Base-by-base conservation (phyloP, 106 monocot genomes). In the Amphibolis antarctica region DNA sequence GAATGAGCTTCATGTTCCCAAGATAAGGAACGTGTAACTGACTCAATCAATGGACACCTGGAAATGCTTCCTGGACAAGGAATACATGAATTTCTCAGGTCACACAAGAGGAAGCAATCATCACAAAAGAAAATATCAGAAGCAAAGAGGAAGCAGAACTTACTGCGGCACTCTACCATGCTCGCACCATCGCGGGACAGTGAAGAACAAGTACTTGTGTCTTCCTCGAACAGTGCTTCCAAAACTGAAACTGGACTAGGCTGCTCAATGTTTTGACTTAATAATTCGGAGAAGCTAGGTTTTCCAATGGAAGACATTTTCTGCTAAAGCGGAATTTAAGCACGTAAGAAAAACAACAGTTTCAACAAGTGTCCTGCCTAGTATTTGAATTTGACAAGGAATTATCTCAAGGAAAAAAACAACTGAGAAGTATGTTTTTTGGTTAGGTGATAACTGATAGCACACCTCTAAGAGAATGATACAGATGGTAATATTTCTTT, bases 191-290 rank as follows among this genome's bases (percentile, higher is more conserved):
- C 67, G 31, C 21, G 63, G 18, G 55, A 62, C 12, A 24, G 72
- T 28, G 72, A 60, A 43, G 54, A 66, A 10, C 60, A 30, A 46
- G 43, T 72, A 56, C 25, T 51, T 26, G 36, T 13, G 66, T 76
- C 49, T 29, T 73, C 73, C 22, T 78, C 67, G 36, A 78, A 73
- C 9, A 30, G 42, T 52, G 49, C 51, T 51, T 67, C 68, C 44
- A 78, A 47, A 43, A 78, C 68, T 27, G 78, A 78, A 57, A 63
- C 44, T 9, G 78, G 78, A 67, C 78, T 78, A 0, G 73, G 73
- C 46, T 73, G 78, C 45, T 72, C 72, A 28, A 46, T 45, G 45
- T 63, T 62, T 55, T 63, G 64, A n/a, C 13, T 55, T 5, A 24
- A 14, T 26, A 55, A 64, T 36, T 59, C 60, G 17, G 68, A 46